These are phyloP conservation scores for Lagenaria siceraria DNA, from an alignment of 306 rosid genomes.

Conservation along the genomic window DNA sequence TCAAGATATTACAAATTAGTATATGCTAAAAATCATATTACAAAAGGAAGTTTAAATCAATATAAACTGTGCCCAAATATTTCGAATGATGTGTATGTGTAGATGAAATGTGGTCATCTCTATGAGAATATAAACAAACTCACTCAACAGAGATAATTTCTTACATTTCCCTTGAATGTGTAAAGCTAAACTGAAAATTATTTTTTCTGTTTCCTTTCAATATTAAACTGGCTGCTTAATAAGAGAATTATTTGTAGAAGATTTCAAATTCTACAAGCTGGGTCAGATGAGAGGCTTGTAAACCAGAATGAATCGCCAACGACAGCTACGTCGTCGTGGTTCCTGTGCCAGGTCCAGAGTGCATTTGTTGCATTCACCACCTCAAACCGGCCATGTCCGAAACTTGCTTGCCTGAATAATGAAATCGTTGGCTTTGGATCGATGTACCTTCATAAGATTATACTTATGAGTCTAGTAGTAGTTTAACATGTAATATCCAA, in stretches of 20 bases:
- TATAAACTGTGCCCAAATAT: too few relatives aligned
- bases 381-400: constrained; percentile 61
- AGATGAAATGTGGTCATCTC: neutral
- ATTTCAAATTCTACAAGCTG: constrained; percentile 30
- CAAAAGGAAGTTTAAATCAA: too few relatives aligned
- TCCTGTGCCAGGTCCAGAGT: constrained; percentile 64
- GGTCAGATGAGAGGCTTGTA: constrained; percentile 29
- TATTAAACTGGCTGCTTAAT: neutral
- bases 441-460: constrained; percentile 18
- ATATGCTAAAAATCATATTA: too few relatives aligned
- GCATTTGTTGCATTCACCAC: constrained; percentile 60
- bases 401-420: constrained; percentile 62
- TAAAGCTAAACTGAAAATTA: neutral
- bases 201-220: neutral
- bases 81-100: too few relatives aligned
- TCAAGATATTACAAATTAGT: too few relatives aligned
- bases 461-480: neutral
- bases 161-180: neutral
- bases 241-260: neutral
- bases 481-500: neutral
- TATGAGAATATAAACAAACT: neutral
- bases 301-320: constrained; percentile 44
- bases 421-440: constrained; percentile 65
- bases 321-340: constrained; percentile 29
- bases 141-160: neutral